Evolutionary conservation across 495 filamentous ascomycete genomes (phyloP).

Genomic region (Extremus antarcticus): DNA sequence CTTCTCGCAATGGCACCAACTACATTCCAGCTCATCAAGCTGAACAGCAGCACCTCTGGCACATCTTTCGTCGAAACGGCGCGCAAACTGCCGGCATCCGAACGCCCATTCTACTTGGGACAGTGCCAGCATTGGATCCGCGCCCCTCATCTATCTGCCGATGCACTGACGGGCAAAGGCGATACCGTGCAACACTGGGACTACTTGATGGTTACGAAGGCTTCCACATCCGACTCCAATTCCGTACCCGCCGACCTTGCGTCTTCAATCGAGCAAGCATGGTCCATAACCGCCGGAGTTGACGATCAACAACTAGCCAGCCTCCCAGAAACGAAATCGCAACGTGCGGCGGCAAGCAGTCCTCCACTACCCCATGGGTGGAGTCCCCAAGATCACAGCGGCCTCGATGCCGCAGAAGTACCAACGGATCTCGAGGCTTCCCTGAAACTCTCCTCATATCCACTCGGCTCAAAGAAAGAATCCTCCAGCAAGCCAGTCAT

Average conservation of each 20-base stretch:
- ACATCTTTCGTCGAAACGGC: not conserved
- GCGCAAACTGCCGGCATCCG: not conserved
- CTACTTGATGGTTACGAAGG: conserved; percentile 1
- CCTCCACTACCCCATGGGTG: conserved; percentile 8
- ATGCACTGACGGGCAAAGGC: not conserved
- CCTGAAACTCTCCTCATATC: not conserved
- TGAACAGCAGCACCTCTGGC: not conserved
- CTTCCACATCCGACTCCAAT: not conserved
- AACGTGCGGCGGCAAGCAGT: not conserved
- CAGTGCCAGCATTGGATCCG: conserved; percentile 7
- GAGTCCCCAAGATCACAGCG: conserved; percentile 1
- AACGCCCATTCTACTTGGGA: conserved; percentile 6
- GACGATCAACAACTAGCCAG: not conserved
- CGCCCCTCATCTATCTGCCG: conserved; percentile 1
- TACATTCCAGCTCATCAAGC: conserved; percentile 4
- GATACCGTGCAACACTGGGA: conserved; percentile 1
- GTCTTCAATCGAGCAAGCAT: not conserved
- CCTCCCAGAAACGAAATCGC: not conserved
- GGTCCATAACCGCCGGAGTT: conserved; percentile 3
- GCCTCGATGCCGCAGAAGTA: conserved; percentile 6
- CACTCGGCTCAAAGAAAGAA: conserved; percentile 1
- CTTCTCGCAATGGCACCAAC: conserved; percentile 2
- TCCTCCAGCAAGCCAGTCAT: not conserved
- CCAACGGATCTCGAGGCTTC: conserved; percentile 8
- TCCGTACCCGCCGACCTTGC: not conserved